These are phyloP conservation scores for Melanomma pulvis-pyrius DNA, from an alignment of 495 filamentous ascomycete species.

Conservation along the genomic window DNA sequence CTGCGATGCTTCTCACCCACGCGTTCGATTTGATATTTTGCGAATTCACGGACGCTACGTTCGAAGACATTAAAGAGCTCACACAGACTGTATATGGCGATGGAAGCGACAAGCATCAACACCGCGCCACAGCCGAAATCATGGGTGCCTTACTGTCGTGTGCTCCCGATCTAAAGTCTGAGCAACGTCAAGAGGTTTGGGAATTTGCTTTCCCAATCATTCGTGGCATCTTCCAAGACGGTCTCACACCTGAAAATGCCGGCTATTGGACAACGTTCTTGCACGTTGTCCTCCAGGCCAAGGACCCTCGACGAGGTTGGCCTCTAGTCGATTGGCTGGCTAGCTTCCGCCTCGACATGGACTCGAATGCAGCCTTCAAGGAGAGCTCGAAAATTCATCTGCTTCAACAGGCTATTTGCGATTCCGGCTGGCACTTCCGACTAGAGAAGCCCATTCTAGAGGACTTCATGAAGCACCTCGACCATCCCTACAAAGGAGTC, in stretches of 20 bases:
- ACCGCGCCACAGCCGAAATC: constrained; percentile 94
- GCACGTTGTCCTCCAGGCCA: constrained; percentile 78
- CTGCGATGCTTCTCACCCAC: constrained; percentile 80
- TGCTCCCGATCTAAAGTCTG: constrained; percentile 68
- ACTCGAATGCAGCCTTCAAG: constrained; percentile 97
- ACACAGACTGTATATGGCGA: constrained; percentile 77
- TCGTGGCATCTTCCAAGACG: constrained; percentile 80
- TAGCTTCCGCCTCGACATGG: constrained; percentile 87
- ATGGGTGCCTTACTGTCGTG: constrained; percentile 79
- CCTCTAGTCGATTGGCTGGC: constrained; percentile 84
- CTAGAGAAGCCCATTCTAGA: constrained; percentile 84
- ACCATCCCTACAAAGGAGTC: constrained; percentile 97
- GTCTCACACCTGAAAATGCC: constrained; percentile 90
- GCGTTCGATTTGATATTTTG: constrained; percentile 84
- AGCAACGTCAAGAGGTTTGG: constrained; percentile 77
- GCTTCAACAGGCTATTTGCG: constrained; percentile 81
- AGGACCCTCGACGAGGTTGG: constrained; percentile 83
- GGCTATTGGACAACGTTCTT: constrained; percentile 93
- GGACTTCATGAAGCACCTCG: constrained; percentile 86
- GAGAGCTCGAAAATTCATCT: constrained; percentile 96
- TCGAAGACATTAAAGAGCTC: constrained; percentile 85
- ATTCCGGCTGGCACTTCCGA: constrained; percentile 95
- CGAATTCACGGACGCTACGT: constrained; percentile 71
- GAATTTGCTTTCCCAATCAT: constrained; percentile 87
- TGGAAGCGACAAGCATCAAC: constrained; percentile 96